Evolutionary conservation across 2,329 filamentous ascomycete species (phyloP).

Genomic region (Camillea tinctor): DNA sequence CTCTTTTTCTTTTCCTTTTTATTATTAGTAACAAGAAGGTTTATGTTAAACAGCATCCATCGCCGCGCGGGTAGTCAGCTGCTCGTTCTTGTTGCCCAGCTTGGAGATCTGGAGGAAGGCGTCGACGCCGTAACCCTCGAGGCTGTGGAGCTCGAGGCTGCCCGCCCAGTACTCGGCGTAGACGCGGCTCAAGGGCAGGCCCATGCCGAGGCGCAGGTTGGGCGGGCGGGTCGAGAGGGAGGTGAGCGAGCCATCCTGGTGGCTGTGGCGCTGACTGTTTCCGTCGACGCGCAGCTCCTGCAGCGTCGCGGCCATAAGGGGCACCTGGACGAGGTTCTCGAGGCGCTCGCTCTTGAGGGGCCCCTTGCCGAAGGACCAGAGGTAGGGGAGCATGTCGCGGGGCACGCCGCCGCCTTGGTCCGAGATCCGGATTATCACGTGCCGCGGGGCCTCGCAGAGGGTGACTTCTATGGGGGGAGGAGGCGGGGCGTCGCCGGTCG

Average conservation of each 20-base stretch:
- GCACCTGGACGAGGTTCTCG: constrained; percentile 83
- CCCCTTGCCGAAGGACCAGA: constrained; percentile 97
- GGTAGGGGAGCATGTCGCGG: constrained; percentile 76
- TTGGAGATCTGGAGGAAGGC: constrained; percentile 95
- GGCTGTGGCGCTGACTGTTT: constrained; percentile 7
- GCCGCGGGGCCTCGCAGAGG: constrained; percentile 89
- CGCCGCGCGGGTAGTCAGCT: constrained; percentile 73
- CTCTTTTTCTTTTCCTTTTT: no score
- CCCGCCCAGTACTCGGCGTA: constrained; percentile 99
- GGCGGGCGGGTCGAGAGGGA: constrained; percentile 81
- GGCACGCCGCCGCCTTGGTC: constrained; percentile 93
- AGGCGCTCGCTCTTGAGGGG: constrained; percentile 74
- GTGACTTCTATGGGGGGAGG: constrained; percentile 90
- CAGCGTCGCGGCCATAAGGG: constrained; percentile 88
- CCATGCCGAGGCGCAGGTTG: constrained; percentile 86
- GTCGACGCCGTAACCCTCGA: constrained; percentile 95
- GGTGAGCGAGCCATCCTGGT: constrained; percentile 65
- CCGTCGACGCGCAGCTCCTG: constrained; percentile 69
- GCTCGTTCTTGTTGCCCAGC: constrained; percentile 96
- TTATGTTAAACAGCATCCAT: constrained; percentile 68
- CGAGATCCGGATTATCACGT: constrained; percentile 94
- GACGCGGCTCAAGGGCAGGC: constrained; percentile 86
- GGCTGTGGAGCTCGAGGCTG: constrained; percentile 81
- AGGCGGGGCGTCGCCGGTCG: constrained; percentile 23
- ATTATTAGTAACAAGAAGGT: neutral